Base-by-base conservation (phyloP, 495 filamentous ascomycete species). In the Pyrenula massariospora region DNA sequence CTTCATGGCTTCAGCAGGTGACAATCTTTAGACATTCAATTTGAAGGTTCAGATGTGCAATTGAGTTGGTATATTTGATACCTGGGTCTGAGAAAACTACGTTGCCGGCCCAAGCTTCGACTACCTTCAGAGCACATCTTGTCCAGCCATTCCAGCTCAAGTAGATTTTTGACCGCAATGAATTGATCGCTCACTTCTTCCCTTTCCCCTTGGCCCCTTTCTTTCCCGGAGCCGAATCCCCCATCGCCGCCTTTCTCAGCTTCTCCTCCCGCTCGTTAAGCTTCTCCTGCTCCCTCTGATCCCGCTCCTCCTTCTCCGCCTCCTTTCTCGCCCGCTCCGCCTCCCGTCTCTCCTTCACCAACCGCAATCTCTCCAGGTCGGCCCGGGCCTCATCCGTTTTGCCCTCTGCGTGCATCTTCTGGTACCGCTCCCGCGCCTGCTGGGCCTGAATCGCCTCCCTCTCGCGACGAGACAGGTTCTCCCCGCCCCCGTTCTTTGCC, bases 311-410 rank as follows among this genome's bases (percentile, higher is more conserved):
- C 67, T 86, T 86, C 75, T 91, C 87, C 10, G 77, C 91, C 79
- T 82, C 81, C 78, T 91, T 91, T 72, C 77, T 78, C 67, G 70
- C 84, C 62, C 88, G 80, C 66, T 95, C 92, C 24, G 85, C 84
- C 67, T 93, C 93, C 36, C 93, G 78, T 75, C 87, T 84, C 78
- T 95, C 88, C 22, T 84, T 78, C 56, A 98, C 88, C 54, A 91
- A 63, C 61, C 74, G 80, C 65, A 98, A 67, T 54, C 93, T 76
- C 53, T 88, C 93, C 64, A 97, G 62, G 76, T 98, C 93, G n/a
- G 89, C 84, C 62, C 86, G 86, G 21, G 92, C 93, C 76, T 97
- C 89, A 55, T 98, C 94, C 47, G 93, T 96, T 80, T 96, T 96
- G 56, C 93, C 93, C 62, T 89, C 89, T 56, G 89, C 89, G 63